phyloP scores from a whole-genome alignment of 345 rosid species.

The Heritiera littoralis region DNA sequence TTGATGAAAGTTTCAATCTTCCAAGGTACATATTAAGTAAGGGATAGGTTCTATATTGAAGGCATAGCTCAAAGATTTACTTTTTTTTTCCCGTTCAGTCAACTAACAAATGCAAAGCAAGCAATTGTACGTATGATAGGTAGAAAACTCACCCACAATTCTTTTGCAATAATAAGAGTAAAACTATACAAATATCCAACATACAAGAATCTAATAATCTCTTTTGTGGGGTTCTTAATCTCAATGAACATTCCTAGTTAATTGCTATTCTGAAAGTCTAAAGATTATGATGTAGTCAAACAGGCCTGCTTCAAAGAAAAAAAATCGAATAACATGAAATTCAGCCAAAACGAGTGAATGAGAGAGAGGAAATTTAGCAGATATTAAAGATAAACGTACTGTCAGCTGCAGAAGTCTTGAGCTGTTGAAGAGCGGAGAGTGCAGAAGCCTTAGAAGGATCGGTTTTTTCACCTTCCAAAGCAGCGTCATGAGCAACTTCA shows the following conservation, averaged over 20 bases:
- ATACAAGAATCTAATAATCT: background rate
- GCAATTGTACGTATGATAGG: background rate
- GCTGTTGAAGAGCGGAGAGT: slow-evolving; percentile 66
- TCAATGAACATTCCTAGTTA: background rate
- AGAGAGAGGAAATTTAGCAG: background rate
- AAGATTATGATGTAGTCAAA: background rate
- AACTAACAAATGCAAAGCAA: background rate
- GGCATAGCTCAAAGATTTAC: background rate
- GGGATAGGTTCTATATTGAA: background rate
- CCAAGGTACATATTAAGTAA: background rate
- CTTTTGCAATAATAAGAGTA: background rate
- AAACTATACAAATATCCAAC: background rate
- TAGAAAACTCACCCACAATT: background rate
- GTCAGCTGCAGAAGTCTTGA: slow-evolving; percentile 66
- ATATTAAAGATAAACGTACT: slow-evolving; percentile 32
- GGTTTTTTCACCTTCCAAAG: slow-evolving; percentile 9
- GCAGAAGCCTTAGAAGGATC: slow-evolving; percentile 39
- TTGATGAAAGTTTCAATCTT: background rate
- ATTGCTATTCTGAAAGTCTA: background rate
- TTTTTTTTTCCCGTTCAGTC: background rate
- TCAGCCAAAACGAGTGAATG: background rate
- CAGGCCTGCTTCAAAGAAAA: background rate
- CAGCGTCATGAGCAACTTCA: slow-evolving; percentile 36
- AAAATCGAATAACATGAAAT: background rate
- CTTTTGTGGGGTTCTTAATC: background rate